Conservation (phyloP, 2,329 filamentous ascomycete species). For the Neobulgaria alba region DNA sequence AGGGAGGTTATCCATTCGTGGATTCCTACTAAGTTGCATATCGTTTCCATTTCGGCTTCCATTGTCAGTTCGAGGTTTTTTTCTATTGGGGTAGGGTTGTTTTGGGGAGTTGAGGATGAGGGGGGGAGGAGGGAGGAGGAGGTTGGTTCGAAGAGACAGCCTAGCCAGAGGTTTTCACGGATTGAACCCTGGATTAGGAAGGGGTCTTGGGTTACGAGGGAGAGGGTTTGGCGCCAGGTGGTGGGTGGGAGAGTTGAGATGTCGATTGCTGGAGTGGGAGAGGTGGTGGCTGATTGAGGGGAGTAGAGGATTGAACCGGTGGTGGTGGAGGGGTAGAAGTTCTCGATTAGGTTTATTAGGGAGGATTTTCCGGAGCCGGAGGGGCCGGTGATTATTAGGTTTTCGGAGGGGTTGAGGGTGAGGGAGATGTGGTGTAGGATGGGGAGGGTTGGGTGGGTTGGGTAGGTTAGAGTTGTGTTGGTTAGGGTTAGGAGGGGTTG, state of each 20-base stretch:
- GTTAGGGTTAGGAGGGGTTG: not conserved
- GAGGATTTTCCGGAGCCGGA: slow-evolving; percentile 64
- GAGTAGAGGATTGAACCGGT: slow-evolving; percentile 10
- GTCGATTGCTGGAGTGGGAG: too few species aligned
- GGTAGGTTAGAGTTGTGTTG: slow-evolving; percentile 1
- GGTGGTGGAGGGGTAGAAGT: slow-evolving; percentile 60
- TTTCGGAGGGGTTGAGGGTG: slow-evolving; percentile 60
- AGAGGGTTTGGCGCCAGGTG: slow-evolving; percentile 52
- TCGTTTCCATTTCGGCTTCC: slow-evolving; percentile 30
- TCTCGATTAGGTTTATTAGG: slow-evolving; percentile 69
- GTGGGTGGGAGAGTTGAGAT: slow-evolving; percentile 28
- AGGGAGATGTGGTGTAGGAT: slow-evolving; percentile 8
- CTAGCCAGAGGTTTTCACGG: slow-evolving; percentile 58
- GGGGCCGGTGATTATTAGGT: slow-evolving; percentile 39
- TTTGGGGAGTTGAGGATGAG: too few species aligned
- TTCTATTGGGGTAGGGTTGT: too few species aligned
- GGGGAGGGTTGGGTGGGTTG: slow-evolving; percentile 2
- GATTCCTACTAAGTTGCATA: slow-evolving; percentile 40
- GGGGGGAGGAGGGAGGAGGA: too few species aligned
- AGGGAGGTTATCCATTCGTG: slow-evolving; percentile 42
- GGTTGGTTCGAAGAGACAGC: slow-evolving; percentile 38
- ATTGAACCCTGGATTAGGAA: slow-evolving; percentile 59
- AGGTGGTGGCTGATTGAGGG: too few species aligned
- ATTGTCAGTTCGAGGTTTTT: slow-evolving; percentile 6
- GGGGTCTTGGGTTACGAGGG: slow-evolving; percentile 65